These are phyloP conservation scores for Corinectria fuckeliana DNA, from an alignment of 2,329 filamentous ascomycete genomes.

Conservation along the genomic window DNA sequence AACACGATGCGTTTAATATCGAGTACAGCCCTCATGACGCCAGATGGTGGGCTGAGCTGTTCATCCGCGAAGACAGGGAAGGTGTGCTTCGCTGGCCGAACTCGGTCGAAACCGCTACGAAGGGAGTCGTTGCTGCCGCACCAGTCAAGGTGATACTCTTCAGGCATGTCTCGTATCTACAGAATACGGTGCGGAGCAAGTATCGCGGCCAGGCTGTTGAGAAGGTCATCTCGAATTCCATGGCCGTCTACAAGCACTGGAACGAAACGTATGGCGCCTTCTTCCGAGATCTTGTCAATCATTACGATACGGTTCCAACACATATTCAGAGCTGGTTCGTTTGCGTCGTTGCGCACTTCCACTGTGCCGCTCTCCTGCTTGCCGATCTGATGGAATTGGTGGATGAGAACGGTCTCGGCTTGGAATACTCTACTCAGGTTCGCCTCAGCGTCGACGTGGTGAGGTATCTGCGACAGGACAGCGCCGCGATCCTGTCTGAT, in stretches of 20 bases:
- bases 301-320: constrained; percentile 57
- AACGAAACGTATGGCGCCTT: constrained; percentile 58
- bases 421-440: constrained; percentile 33
- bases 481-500: constrained; percentile 54
- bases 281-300: constrained; percentile 56
- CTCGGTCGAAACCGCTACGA: constrained; percentile 57
- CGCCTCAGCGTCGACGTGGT: constrained; percentile 45
- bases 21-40: constrained; percentile 36
- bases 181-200: constrained; percentile 55
- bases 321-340: constrained; percentile 67
- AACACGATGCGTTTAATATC: constrained; percentile 27
- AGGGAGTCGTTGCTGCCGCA: constrained; percentile 57
- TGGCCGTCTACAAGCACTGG: constrained; percentile 63
- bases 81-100: constrained; percentile 57
- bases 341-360: constrained; percentile 63
- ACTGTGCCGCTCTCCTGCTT: constrained; percentile 61
- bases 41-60: constrained; percentile 43
- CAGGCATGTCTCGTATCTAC: constrained; percentile 61
- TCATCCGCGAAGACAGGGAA: constrained; percentile 40
- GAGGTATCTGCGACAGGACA: constrained; percentile 49
- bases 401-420: constrained; percentile 47
- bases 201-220: constrained; percentile 51
- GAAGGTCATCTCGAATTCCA: constrained; percentile 53
- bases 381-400: constrained; percentile 60
- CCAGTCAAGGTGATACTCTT: constrained; percentile 66